These are phyloP conservation scores for Stagonosporopsis vannaccii DNA, from an alignment of 2,329 filamentous ascomycete genomes.

Conservation along the genomic window DNA sequence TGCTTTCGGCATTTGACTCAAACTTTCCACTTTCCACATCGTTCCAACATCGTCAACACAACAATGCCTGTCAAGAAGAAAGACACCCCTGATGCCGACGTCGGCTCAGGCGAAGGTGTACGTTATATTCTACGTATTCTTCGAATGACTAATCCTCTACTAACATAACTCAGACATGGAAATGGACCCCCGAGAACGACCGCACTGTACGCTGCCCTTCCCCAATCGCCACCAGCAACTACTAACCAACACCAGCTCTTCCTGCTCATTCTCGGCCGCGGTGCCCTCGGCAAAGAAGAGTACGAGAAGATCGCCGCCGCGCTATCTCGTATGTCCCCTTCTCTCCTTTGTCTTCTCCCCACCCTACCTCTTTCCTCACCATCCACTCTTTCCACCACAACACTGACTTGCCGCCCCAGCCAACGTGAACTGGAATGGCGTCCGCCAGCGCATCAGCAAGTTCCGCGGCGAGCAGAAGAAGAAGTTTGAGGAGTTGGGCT, in stretches of 20 bases:
- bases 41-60: not conserved
- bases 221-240: too few species aligned
- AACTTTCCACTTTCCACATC: not conserved
- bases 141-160: not conserved
- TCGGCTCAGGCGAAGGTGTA: not conserved
- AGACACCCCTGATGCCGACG: not conserved
- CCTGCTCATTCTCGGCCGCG: not conserved
- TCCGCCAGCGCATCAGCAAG: slow-evolving; percentile 6
- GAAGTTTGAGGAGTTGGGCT: slow-evolving; percentile 3
- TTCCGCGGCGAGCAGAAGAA: not conserved
- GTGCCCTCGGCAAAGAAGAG: not conserved
- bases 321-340: not conserved
- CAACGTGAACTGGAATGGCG: not conserved
- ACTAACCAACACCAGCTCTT: not conserved
- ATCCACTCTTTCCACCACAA: not conserved
- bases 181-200: slow-evolving; percentile 10
- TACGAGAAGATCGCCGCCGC: not conserved
- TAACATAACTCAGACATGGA: not conserved
- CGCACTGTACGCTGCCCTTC: not conserved
- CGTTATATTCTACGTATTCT: not conserved
- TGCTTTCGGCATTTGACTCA: not conserved
- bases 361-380: not conserved
- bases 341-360: not conserved
- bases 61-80: slow-evolving; percentile 13
- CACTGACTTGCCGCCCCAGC: not conserved